Percentiles rank a stretch among this genome's conserved stretches.
phyloP scores from a whole-genome alignment of 805 yeast genomes.

The Candida nanaspora region DNA sequence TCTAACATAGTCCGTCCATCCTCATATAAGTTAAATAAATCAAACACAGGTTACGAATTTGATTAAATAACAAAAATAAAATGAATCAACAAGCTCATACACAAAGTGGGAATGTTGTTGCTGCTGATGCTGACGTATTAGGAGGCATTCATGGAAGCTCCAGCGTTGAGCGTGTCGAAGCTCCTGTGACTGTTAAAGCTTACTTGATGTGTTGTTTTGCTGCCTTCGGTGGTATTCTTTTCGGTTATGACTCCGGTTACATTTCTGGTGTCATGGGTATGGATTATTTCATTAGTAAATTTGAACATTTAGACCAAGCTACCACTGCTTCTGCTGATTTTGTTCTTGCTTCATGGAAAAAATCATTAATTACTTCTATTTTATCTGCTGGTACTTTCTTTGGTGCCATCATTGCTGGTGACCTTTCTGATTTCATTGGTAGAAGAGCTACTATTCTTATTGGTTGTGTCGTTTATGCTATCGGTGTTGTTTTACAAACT shows the following conservation, averaged over 20 bases:
- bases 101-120: no score
- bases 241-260: conserved; percentile 66
- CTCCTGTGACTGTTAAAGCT: conserved; percentile 30
- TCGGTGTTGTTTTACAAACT: conserved; percentile 43
- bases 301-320: conserved; percentile 16
- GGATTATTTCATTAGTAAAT: conserved; percentile 34
- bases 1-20: no score
- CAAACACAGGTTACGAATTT: no score
- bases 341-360: conserved; percentile 22
- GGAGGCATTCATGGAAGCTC: conserved; percentile 6
- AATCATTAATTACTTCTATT: conserved; percentile 58
- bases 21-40: no score
- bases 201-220: conserved; percentile 45
- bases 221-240: conserved; percentile 60
- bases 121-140: not conserved
- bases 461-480: conserved; percentile 36
- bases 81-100: not conserved
- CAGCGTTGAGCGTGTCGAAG: conserved; percentile 23
- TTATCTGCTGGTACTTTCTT: conserved; percentile 64
- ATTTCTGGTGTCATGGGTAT: conserved; percentile 62
- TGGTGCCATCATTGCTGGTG: conserved; percentile 61
- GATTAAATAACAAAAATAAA: not conserved
- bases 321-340: conserved; percentile 10
- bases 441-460: conserved; percentile 39
- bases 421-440: conserved; percentile 38